Percentiles rank a stretch among this genome's conserved stretches.
phyloP scores from a whole-genome alignment of 805 yeast species.

The Metschnikowia lochheadii region DNA sequence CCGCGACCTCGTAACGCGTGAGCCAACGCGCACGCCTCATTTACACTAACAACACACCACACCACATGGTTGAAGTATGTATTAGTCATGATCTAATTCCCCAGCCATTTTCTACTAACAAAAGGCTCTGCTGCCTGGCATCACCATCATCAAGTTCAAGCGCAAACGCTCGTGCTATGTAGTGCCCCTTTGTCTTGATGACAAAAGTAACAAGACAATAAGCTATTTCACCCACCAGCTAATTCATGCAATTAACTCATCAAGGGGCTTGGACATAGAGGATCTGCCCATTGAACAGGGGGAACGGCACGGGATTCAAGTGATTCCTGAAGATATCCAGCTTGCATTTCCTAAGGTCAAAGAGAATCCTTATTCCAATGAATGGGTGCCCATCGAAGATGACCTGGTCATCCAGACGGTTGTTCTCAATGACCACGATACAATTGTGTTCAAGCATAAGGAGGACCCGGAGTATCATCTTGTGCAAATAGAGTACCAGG shows the following conservation, averaged over 20 bases:
- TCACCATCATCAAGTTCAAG: slow-evolving; percentile 36
- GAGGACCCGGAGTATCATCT: slow-evolving; percentile 36
- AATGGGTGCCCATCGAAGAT: slow-evolving; percentile 32
- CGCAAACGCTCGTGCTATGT: slow-evolving; percentile 29
- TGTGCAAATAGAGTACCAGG: slow-evolving; percentile 10
- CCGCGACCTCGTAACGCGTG: neutral
- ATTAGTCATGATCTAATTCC: neutral
- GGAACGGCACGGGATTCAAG: slow-evolving; percentile 15
- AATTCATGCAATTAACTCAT: slow-evolving; percentile 35
- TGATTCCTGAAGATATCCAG: slow-evolving; percentile 23
- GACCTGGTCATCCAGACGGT: slow-evolving; percentile 27
- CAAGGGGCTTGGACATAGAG: slow-evolving; percentile 45
- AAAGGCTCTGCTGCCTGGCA: slow-evolving; percentile 20
- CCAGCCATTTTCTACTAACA: slow-evolving; percentile 3
- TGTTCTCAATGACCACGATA: slow-evolving; percentile 37
- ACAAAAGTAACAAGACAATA: slow-evolving; percentile 17
- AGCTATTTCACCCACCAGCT: slow-evolving; percentile 24
- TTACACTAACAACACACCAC: neutral
- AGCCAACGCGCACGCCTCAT: neutral
- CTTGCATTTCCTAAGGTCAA: slow-evolving; percentile 42
- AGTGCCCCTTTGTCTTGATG: slow-evolving; percentile 23
- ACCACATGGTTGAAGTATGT: slow-evolving; percentile 1
- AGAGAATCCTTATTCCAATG: slow-evolving; percentile 29
- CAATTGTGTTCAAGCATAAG: slow-evolving; percentile 37
- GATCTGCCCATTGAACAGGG: slow-evolving; percentile 7